phyloP scores from a whole-genome alignment of 169 alveolate species.

The Blepharisma undulans region DNA sequence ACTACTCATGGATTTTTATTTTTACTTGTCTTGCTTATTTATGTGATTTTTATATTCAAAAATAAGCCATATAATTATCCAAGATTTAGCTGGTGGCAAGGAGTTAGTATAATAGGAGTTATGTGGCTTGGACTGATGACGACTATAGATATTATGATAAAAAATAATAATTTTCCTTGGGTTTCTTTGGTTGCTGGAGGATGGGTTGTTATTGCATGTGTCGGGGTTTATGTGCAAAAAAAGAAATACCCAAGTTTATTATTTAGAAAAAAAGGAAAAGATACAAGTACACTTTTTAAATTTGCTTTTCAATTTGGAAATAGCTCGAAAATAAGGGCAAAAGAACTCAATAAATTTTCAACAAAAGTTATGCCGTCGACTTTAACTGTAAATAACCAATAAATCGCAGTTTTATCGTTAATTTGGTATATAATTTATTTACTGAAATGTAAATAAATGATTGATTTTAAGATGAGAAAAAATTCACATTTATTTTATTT shows the following conservation, averaged over 20 bases:
- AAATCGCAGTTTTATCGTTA: neutral
- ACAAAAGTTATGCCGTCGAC: neutral
- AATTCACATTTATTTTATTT: too few species aligned
- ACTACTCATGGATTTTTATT: neutral
- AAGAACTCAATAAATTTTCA: neutral
- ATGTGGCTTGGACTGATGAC: neutral
- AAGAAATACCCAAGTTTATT: neutral
- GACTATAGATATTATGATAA: neutral
- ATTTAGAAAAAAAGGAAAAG: neutral
- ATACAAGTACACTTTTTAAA: neutral
- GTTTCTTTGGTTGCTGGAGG: neutral
- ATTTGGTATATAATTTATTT: too few species aligned
- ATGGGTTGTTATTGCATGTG: neutral
- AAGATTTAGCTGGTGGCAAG: conserved; percentile 3
- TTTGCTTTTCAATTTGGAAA: neutral
- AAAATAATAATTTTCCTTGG: neutral
- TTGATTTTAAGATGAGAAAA: too few species aligned
- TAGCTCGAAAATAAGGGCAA: neutral
- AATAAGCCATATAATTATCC: conserved; percentile 30
- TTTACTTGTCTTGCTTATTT: neutral
- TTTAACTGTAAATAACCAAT: neutral
- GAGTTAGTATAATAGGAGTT: neutral
- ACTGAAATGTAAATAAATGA: too few species aligned
- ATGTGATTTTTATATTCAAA: neutral
- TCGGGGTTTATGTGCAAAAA: neutral